Base-by-base conservation (phyloP, 2,329 filamentous ascomycete species). In the Aureobasidium leucospermi region DNA sequence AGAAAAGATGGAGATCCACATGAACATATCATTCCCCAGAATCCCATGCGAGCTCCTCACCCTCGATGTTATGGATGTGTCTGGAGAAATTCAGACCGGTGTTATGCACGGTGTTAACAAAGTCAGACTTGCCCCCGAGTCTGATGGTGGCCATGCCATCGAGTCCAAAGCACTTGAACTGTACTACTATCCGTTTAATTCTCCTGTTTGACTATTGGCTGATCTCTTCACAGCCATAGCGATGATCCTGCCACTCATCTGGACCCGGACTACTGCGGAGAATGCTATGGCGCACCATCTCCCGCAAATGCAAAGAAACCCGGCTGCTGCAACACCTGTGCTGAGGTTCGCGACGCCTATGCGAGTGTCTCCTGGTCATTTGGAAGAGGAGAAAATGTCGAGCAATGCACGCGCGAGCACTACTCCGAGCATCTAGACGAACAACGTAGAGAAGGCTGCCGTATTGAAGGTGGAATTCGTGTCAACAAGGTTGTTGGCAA, bases 401-500 rank as follows among this genome's bases (percentile, higher is more conserved):
- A 96, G 76, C 94, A 99, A 77, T 99, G 94, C 76, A 84, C 89
- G 74, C 86, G 92, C 62, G 94, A 99, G 76, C 92, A 96, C 73
- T 99, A 97, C 74, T 84, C 85, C 62, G 89, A 96, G 75, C 88
- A 87, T 67, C 81, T 99, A 61, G 90, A 96, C 70, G 85, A 85
- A 63, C 93, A 97, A 77, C 85, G 92, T 60, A 83, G 86, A 55
- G 95, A 99, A 76, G 94, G 94, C 61, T 99, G 94, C 76, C 89
- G 94, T 53, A 88, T 99, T 64, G 91, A 96, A 73, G 94, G 94
- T 61, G 85, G 85, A 41, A 83, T 99, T 67, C 89, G 90, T 49
- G 95, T 99, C 65, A 99, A 99, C 81, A 99, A 99, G 78, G 94
- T 99, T 29, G 83, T 99, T 58, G 94, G 94, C 60, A 99, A 99